These are phyloP conservation scores for Galeopsis tetrahit DNA, from an alignment of 257 asterid genomes.

Conservation along the genomic window DNA sequence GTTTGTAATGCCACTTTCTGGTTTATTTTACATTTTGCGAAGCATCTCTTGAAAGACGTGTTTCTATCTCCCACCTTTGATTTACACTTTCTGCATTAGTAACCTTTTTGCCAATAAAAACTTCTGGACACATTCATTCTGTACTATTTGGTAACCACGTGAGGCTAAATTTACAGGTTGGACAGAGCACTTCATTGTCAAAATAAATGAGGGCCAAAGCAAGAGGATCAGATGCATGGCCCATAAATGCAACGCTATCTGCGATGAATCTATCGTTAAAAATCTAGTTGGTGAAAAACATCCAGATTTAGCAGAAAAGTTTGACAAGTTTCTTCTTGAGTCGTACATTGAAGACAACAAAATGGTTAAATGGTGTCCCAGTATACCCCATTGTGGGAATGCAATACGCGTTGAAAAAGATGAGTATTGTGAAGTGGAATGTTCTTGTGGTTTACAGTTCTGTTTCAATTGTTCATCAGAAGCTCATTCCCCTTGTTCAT, in stretches of 20 bases:
- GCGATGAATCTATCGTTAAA: constrained; percentile 78
- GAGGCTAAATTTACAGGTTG: constrained; percentile 64
- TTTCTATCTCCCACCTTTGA: constrained; percentile 4
- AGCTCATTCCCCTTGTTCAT: constrained; percentile 98
- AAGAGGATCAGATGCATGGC: constrained; percentile 98
- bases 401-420: constrained; percentile 90
- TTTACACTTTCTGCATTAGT: background rate
- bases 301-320: constrained; percentile 85
- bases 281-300: constrained; percentile 64
- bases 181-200: constrained; percentile 96
- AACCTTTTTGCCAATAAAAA: constrained; percentile 1
- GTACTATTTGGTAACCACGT: constrained; percentile 13
- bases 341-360: constrained; percentile 96
- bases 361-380: constrained; percentile 99
- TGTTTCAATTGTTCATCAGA: constrained; percentile 91
- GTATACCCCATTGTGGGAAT: constrained; percentile 97
- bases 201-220: constrained; percentile 96
- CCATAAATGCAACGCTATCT: constrained; percentile 82
- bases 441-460: constrained; percentile 92
- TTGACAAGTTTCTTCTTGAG: constrained; percentile 93
- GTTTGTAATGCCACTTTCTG: constrained; percentile 11
- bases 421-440: constrained; percentile 90
- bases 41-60: background rate
- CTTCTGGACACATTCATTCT: constrained; percentile 10
- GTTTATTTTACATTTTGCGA: constrained; percentile 1